phyloP scores from a whole-genome alignment of 805 yeast species.

The Ogataea methanolica region DNA sequence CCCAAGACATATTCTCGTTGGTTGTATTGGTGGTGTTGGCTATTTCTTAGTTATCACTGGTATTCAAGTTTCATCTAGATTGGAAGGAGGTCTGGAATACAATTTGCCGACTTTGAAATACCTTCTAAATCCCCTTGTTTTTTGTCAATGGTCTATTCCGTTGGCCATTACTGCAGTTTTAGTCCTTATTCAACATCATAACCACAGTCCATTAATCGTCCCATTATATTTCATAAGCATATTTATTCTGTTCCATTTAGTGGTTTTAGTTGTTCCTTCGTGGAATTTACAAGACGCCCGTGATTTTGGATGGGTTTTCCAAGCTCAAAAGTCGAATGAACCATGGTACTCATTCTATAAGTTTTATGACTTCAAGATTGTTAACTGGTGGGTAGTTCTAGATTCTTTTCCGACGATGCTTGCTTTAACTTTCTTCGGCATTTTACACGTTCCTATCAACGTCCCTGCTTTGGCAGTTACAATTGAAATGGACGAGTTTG shows the following conservation, averaged over 20 bases:
- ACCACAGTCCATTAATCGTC: slow-evolving; percentile 64
- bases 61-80: slow-evolving; percentile 80
- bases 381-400: slow-evolving; percentile 69
- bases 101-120: slow-evolving; percentile 49
- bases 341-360: slow-evolving; percentile 91
- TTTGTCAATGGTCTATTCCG: slow-evolving; percentile 72
- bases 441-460: slow-evolving; percentile 93
- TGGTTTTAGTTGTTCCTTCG: slow-evolving; percentile 60
- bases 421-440: slow-evolving; percentile 93
- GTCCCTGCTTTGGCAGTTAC: slow-evolving; percentile 96
- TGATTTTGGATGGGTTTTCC: slow-evolving; percentile 80
- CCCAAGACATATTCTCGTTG: slow-evolving; percentile 93
- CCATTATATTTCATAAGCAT: slow-evolving; percentile 77
- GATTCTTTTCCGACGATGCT: slow-evolving; percentile 86
- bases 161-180: slow-evolving; percentile 56
- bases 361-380: slow-evolving; percentile 61
- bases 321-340: slow-evolving; percentile 53
- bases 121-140: slow-evolving; percentile 37
- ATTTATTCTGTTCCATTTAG: slow-evolving; percentile 62
- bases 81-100: slow-evolving; percentile 70
- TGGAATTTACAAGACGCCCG: slow-evolving; percentile 62
- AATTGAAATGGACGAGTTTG: slow-evolving; percentile 76
- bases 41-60: slow-evolving; percentile 89
- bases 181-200: slow-evolving; percentile 54
- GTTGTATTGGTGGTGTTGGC: slow-evolving; percentile 98